Evolutionary conservation across 495 filamentous ascomycete genomes (phyloP).

Genomic region (Penicillium simplicissimum): DNA sequence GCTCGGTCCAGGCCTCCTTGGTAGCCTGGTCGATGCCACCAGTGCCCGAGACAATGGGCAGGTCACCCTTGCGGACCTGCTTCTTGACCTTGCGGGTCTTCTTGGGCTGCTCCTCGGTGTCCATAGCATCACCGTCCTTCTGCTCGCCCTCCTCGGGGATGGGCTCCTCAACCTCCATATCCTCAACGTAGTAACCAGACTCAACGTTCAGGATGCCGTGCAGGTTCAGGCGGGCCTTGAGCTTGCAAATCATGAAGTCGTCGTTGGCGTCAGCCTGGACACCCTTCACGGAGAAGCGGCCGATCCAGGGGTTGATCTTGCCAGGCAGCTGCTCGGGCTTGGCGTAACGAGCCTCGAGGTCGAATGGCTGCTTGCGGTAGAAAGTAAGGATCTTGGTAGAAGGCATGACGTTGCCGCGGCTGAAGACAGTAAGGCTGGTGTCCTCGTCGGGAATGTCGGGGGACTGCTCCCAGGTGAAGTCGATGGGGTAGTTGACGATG

Average conservation of each 20-base stretch:
- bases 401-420: conserved; percentile 94
- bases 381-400: conserved; percentile 99
- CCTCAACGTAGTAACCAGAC: conserved; percentile 96
- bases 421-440: conserved; percentile 95
- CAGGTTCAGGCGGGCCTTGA: conserved; percentile 96
- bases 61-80: conserved; percentile 96
- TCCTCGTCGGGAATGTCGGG: conserved; percentile 98
- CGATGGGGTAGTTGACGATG: conserved; percentile 96
- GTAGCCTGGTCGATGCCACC: conserved; percentile 67
- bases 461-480: conserved; percentile 99
- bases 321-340: conserved; percentile 88
- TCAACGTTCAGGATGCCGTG: conserved; percentile 97
- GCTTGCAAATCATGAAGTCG: conserved; percentile 99
- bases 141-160: conserved; percentile 61
- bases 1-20: conserved; percentile 71
- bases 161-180: conserved; percentile 96
- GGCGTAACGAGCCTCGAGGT: conserved; percentile 91
- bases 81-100: conserved; percentile 99
- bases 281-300: conserved; percentile 89
- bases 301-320: conserved; percentile 91
- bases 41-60: conserved; percentile 83
- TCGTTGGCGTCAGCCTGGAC: conserved; percentile 84
- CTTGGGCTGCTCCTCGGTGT: conserved; percentile 79
- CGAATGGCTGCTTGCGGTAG: conserved; percentile 97
- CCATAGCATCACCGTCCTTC: conserved; percentile 84